Percentiles rank a stretch among this genome's conserved stretches.
Evolutionary conservation across 1,284 basidiomycete genomes (phyloP).

Genomic region (Tranzscheliella williamsii): DNA sequence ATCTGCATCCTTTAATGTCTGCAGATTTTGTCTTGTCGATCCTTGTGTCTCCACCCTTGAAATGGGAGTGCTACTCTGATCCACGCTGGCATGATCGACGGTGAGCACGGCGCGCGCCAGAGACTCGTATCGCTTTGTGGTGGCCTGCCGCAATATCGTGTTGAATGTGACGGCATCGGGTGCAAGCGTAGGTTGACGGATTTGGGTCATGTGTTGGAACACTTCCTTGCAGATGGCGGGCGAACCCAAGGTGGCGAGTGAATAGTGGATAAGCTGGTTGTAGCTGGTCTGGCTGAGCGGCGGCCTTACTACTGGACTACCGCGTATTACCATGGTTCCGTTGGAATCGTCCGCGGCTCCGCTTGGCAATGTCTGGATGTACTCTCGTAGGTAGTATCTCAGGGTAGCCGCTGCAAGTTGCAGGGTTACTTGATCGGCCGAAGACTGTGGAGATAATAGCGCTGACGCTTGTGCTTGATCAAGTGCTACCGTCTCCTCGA

Average conservation of each 20-base stretch:
- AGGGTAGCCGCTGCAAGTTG: constrained; percentile 8
- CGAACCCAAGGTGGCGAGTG: constrained; percentile 13
- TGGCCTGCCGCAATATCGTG: constrained; percentile 37
- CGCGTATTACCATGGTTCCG: constrained; percentile 2
- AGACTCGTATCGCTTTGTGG: constrained; percentile 15
- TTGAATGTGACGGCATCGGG: constrained; percentile 39
- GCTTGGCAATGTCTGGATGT: constrained; percentile 21
- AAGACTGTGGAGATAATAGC: neutral
- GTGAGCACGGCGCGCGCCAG: constrained; percentile 22
- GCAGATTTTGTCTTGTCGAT: neutral
- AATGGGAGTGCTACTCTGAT: neutral
- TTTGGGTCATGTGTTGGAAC: constrained; percentile 30
- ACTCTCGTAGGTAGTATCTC: constrained; percentile 18
- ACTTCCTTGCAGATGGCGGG: constrained; percentile 25
- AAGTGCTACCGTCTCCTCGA: constrained; percentile 7
- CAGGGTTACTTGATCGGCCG: neutral
- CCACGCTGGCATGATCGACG: neutral
- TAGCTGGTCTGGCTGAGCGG: constrained; percentile 14
- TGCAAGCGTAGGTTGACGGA: constrained; percentile 17
- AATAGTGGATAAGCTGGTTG: constrained; percentile 39
- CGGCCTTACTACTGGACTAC: constrained; percentile 10
- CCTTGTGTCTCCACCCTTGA: too few species aligned
- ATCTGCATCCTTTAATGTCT: neutral
- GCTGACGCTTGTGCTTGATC: neutral
- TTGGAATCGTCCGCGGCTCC: constrained; percentile 6